These are phyloP conservation scores for Bonia amplexicaulis DNA, from an alignment of 176 grass and related monocot species.

Conservation along the genomic window DNA sequence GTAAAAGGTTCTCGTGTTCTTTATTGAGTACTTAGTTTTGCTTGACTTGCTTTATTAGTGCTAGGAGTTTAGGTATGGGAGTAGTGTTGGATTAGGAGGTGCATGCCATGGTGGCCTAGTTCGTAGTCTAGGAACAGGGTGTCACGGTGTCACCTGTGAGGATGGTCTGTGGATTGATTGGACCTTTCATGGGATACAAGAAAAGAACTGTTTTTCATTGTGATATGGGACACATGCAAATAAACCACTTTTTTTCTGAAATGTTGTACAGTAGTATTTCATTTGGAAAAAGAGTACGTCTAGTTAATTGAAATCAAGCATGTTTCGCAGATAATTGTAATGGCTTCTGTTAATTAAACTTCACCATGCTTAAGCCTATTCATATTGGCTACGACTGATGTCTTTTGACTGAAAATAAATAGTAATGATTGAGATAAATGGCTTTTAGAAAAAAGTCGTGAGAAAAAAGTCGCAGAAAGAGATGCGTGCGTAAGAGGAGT, in stretches of 20 bases:
- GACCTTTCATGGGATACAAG: constrained; percentile 24
- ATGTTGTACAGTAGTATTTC: background rate
- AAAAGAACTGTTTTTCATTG: background rate
- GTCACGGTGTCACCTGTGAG: constrained; percentile 24
- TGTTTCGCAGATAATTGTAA: background rate
- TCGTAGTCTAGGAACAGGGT: background rate
- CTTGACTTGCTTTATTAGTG: background rate
- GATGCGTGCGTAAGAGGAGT: no score
- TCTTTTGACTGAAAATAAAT: no score
- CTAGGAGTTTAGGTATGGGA: background rate
- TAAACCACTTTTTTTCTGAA: no score
- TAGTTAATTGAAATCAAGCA: background rate
- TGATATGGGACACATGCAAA: background rate
- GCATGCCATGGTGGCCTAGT: background rate
- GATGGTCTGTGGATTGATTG: constrained; percentile 12
- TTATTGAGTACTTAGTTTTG: background rate
- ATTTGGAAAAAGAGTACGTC: background rate
- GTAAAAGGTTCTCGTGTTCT: background rate
- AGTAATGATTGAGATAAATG: no score
- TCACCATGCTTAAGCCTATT: background rate
- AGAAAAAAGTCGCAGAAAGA: no score
- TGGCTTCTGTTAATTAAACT: background rate
- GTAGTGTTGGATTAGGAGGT: background rate
- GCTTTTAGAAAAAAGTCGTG: no score
- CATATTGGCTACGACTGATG: no score